Evolutionary conservation across 2,329 filamentous ascomycete species (phyloP).

Genomic region (Aspergillus sp.): DNA sequence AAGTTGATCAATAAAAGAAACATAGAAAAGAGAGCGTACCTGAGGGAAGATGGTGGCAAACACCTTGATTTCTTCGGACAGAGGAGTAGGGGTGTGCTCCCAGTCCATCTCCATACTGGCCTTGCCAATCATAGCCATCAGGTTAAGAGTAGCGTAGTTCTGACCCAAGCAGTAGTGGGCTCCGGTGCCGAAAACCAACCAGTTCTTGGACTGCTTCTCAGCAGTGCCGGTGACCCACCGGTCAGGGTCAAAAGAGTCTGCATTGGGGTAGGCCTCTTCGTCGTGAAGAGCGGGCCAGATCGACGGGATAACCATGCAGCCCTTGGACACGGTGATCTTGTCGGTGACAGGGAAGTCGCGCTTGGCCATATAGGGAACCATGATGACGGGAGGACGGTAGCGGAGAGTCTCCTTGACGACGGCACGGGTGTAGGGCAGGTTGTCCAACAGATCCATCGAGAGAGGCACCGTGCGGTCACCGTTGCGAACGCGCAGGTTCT

Average conservation of each 20-base stretch:
- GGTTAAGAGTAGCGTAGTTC: conserved; percentile 79
- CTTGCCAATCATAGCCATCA: conserved; percentile 86
- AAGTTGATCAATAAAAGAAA: conserved; percentile 7
- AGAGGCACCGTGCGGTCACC: conserved; percentile 65
- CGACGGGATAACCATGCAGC: conserved; percentile 89
- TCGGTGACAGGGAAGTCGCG: conserved; percentile 88
- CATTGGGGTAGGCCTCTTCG: conserved; percentile 82
- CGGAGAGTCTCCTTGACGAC: conserved; percentile 87
- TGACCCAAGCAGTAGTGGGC: conserved; percentile 96
- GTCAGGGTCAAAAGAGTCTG: conserved; percentile 83
- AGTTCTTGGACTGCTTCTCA: conserved; percentile 91
- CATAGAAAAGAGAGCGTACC: conserved; percentile 44
- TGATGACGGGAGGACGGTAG: conserved; percentile 91
- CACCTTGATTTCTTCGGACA: conserved; percentile 92
- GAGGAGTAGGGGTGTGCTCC: conserved; percentile 76
- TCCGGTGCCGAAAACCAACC: conserved; percentile 88
- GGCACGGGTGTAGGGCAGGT: conserved; percentile 81
- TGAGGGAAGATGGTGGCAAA: conserved; percentile 97
- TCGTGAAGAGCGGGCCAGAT: conserved; percentile 88
- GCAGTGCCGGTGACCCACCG: conserved; percentile 87
- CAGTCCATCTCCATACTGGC: conserved; percentile 81
- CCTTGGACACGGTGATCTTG: conserved; percentile 86
- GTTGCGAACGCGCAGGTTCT: conserved; percentile 71
- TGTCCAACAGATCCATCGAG: conserved; percentile 79
- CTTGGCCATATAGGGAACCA: conserved; percentile 94